phyloP scores from a whole-genome alignment of 495 filamentous ascomycete genomes.

The Evernia prunastri region DNA sequence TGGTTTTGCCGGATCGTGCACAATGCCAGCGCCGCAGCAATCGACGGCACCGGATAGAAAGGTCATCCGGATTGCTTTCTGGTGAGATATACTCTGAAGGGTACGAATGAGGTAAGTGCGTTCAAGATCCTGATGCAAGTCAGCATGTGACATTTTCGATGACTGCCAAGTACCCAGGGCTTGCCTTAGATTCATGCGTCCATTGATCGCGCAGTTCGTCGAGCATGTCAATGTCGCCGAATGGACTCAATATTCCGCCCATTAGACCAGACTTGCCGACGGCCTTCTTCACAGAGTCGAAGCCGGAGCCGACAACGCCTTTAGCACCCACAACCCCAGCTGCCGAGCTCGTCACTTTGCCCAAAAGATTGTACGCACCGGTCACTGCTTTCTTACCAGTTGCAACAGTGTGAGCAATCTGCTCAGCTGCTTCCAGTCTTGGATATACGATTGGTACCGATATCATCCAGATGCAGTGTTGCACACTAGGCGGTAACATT shows the following conservation, averaged over 20 bases:
- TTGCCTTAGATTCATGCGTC: constrained; percentile 91
- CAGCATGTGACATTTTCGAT: neutral
- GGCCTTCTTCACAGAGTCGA: constrained; percentile 88
- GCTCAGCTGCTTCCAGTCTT: constrained; percentile 82
- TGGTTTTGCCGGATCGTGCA: constrained; percentile 88
- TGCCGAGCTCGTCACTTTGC: constrained; percentile 87
- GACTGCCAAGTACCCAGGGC: constrained; percentile 13
- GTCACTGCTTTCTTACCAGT: constrained; percentile 95
- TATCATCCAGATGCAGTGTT: constrained; percentile 94
- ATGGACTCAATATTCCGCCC: constrained; percentile 88
- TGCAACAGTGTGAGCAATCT: constrained; percentile 80
- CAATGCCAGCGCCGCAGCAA: constrained; percentile 82
- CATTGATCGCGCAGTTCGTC: constrained; percentile 94
- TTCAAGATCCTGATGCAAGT: constrained; percentile 64
- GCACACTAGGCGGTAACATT: constrained; percentile 81
- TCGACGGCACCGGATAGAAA: constrained; percentile 92
- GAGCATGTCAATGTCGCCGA: constrained; percentile 92
- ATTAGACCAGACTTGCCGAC: constrained; percentile 92
- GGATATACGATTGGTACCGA: constrained; percentile 89
- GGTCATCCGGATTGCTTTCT: constrained; percentile 91
- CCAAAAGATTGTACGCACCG: constrained; percentile 87
- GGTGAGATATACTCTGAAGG: constrained; percentile 86
- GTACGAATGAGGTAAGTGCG: constrained; percentile 94
- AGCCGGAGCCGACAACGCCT: constrained; percentile 81
- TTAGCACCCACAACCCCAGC: constrained; percentile 94